phyloP scores from a whole-genome alignment of 2,329 filamentous ascomycete genomes.

The Fusarium sp. region DNA sequence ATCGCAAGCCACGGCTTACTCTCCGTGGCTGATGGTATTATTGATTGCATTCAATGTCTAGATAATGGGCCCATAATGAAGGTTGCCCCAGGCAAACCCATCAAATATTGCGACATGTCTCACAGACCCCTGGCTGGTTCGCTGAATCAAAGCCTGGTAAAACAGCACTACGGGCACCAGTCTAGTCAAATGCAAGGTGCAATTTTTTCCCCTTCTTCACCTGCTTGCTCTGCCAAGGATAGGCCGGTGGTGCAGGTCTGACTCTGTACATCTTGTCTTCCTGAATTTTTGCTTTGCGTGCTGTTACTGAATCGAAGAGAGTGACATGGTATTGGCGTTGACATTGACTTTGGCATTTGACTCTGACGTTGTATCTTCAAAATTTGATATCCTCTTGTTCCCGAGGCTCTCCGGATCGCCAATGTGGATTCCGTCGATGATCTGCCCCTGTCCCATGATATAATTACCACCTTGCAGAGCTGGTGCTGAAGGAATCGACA shows the following conservation, averaged over 20 bases:
- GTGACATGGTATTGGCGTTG: conserved; percentile 3
- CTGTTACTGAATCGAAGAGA: neutral
- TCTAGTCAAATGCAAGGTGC: neutral
- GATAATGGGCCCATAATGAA: conserved; percentile 15
- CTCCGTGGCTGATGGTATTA: neutral
- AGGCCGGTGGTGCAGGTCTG: conserved; percentile 11
- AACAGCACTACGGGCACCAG: conserved; percentile 10
- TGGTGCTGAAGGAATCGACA: conserved; percentile 4
- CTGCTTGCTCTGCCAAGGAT: conserved; percentile 26
- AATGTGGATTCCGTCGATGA: conserved; percentile 24
- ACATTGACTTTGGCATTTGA: conserved; percentile 10
- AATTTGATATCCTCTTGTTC: conserved; percentile 7
- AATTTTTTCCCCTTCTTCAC: neutral
- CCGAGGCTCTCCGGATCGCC: conserved; percentile 19
- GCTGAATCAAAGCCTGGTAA: conserved; percentile 14
- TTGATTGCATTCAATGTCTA: conserved; percentile 4
- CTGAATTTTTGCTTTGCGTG: neutral
- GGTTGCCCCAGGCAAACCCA: conserved; percentile 30
- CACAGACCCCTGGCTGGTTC: conserved; percentile 25
- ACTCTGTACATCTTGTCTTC: conserved; percentile 10
- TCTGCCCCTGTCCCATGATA: conserved; percentile 29
- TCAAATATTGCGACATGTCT: conserved; percentile 24
- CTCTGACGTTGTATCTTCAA: neutral
- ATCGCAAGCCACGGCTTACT: conserved; percentile 17
- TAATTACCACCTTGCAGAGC: conserved; percentile 5